Base-by-base conservation (phyloP, 2,329 filamentous ascomycete species). In the Beauveria caledonica region DNA sequence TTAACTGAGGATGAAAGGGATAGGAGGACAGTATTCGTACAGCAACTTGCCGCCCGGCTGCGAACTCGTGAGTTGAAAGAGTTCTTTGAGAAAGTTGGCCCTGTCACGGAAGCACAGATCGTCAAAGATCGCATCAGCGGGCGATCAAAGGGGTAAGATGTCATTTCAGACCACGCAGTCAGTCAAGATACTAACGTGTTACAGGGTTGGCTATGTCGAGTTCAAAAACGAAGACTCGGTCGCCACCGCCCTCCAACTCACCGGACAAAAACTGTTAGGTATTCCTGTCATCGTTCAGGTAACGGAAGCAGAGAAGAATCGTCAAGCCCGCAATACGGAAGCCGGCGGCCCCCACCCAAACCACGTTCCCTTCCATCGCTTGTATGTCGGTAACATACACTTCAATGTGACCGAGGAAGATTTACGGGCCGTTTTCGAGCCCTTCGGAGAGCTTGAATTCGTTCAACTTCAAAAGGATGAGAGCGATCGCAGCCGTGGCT, bases 381-480 rank as follows among this genome's bases (percentile, higher is more conserved):
- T 99, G 62, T 99, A 97, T 75, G 93, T 99, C 67, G 94, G 94
- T 76, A 99, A 99, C 74, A 97, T 99, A 68, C 94, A 99, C 79
- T 99, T 99, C 83, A 97, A 92, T 73, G 96, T 99, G 73, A 97
- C 92, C 71, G 94, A 99, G 77, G 86, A 88, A 73, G 95, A 99
- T 76, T 80, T 99, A 66, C 88, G 93, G 80, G 92, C 93, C 72
- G 92, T 99, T 63, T 99, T 99, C 74, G 91, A 95, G 77, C 93
- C 94, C 1, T 99, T 97, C 75, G 94, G 94, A 68, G 92, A 96
- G 77, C 87, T 99, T 62, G 94, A 97, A 73, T 97, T 97, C 74
- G 92, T 97, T 62, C 92, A 97, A 73, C 82, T 99, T 62, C 95
- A 99, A 74, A 97, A 96, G 77, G 95, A 99, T 69, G 94, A 97